Evolutionary conservation across 495 filamentous ascomycete genomes (phyloP), one percentile per base, ranked within the genome.

Genomic region (Penicillium taxi): DNA sequence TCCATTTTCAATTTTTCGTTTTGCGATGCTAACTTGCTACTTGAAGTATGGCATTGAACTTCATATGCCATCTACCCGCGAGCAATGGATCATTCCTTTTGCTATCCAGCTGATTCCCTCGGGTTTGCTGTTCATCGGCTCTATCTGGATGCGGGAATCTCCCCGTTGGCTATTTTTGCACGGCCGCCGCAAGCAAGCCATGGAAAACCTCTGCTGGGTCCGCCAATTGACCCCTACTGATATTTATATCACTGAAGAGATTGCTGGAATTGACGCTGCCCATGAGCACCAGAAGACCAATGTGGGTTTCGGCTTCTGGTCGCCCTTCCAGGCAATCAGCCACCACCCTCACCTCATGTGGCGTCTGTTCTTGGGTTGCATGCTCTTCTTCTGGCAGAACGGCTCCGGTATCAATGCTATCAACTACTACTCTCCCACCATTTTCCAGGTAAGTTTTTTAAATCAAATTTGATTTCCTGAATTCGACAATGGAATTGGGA

Each of bases 381-480:
- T 74, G 61, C 73, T 81, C 19, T 81, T 83, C 67, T 59, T 81
- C 32, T 80, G 70, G 64, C 79, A 83, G 50, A 83, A 83, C 36
- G 65, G 72, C 3, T 72, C 67, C 3, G 77, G 80, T 12, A 82
- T 81, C 58, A 81, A 82, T 34, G 74, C 76, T 16, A 77, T 81
- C 55, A 81, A 82, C 64, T 80, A 79, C 57, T 81, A 79, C 58
- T 64, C 56, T 4, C 75, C 74, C 6, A 75, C 71, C 0, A 72
- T 80, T 21, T 80, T 81, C 61, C 66, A 61, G 39, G 48, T 51
- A 27, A 24, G 44, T 39, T 14, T 6, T 11, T n/a, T n/a, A n/a
- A n/a, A n/a, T n/a, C n/a, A n/a, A n/a, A n/a, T n/a, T n/a, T n/a
- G 1, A 8, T 14, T 15, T 16, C 6, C 5, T 19, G 8, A 22